These are phyloP conservation scores for Porogramme epimiltina DNA, from an alignment of 1,284 basidiomycete species.

Conservation along the genomic window DNA sequence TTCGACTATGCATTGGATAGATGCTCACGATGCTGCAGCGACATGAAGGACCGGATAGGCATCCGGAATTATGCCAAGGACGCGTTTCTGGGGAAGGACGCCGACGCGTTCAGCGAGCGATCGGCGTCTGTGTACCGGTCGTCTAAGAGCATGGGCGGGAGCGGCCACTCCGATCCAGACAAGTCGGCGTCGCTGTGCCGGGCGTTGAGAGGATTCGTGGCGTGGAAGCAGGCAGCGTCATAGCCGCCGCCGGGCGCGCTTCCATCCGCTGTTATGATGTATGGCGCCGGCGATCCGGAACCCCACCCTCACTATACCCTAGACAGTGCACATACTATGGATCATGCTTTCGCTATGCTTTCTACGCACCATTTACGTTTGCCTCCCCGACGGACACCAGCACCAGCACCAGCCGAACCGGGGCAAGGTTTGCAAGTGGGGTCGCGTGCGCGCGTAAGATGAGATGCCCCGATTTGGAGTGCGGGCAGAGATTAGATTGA, in stretches of 20 bases:
- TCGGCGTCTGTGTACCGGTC: slow-evolving; percentile 36
- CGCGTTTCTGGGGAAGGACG: slow-evolving; percentile 55
- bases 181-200: slow-evolving; percentile 42
- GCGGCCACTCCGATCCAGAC: slow-evolving; percentile 16
- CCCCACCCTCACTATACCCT: neutral
- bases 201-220: slow-evolving; percentile 46
- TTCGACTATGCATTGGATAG: neutral
- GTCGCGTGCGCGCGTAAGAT: slow-evolving; percentile 17
- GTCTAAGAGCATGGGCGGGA: slow-evolving; percentile 21
- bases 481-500: slow-evolving; percentile 24
- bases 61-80: slow-evolving; percentile 52
- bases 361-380: too few relatives aligned
- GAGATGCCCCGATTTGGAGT: slow-evolving; percentile 21
- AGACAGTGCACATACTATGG: neutral
- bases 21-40: slow-evolving; percentile 40
- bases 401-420: too few relatives aligned
- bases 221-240: slow-evolving; percentile 31
- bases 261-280: too few relatives aligned
- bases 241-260: too few relatives aligned
- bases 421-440: too few relatives aligned
- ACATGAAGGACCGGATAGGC: slow-evolving; percentile 73
- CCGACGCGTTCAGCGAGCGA: slow-evolving; percentile 40
- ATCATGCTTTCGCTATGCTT: too few relatives aligned
- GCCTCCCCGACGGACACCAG: too few relatives aligned
- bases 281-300: too few relatives aligned